These are phyloP conservation scores for Hirschfeldia incana DNA, from an alignment of 345 rosid species.

Conservation along the genomic window DNA sequence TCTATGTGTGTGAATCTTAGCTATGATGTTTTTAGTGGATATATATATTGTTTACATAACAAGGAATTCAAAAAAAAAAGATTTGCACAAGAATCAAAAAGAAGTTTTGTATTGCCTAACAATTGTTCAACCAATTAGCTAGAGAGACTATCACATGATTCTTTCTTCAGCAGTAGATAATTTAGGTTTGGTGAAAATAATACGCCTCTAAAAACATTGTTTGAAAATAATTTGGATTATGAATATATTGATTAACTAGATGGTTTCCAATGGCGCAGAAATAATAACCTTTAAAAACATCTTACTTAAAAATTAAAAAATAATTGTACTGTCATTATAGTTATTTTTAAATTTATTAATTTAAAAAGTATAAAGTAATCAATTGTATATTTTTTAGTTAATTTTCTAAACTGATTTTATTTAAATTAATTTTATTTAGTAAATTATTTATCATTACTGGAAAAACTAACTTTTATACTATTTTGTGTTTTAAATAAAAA, in stretches of 20 bases:
- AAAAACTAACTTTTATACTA: too few species aligned
- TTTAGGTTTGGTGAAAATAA: not conserved
- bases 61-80: not conserved
- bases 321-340: too few species aligned
- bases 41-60: not conserved
- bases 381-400: too few species aligned
- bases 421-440: too few species aligned
- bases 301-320: too few species aligned
- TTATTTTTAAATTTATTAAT: too few species aligned
- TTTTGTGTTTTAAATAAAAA: too few species aligned
- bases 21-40: not conserved
- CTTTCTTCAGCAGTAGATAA: not conserved
- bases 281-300: too few species aligned
- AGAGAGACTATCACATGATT: not conserved
- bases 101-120: not conserved
- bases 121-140: not conserved
- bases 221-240: not conserved
- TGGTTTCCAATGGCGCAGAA: too few species aligned
- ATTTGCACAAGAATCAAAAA: not conserved
- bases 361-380: too few species aligned
- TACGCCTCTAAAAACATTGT: not conserved
- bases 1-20: conserved; percentile 14
- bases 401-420: too few species aligned
- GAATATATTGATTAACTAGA: not conserved
- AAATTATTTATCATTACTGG: too few species aligned